Evolutionary conservation across 768 basidiomycete species (phyloP), one percentile per base, ranked within the genome.

Genomic region (Termitomyces sp.): DNA sequence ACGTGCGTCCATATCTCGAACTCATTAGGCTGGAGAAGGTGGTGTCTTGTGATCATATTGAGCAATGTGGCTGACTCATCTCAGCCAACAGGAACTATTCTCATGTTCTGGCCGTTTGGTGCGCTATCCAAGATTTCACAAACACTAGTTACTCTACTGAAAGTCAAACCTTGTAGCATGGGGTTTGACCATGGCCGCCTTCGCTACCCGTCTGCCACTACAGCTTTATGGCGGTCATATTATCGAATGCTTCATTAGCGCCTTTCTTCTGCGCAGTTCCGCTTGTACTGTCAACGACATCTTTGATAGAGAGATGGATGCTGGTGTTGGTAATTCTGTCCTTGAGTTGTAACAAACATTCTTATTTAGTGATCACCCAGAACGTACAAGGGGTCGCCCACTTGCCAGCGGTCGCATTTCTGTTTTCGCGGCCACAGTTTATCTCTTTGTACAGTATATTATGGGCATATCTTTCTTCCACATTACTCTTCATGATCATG

Each of bases 251-350:
- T 59, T 76, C 2, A 50, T 77, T 32, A 72, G 70, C 3, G 76
- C 79, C 0, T 74, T 79, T 54, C 61, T 75, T 32, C 58, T 81
- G 32, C 75, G 76, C 35, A 69, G 76, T 52, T 79, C 80, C 2
- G 81, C 80, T 1, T 82, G 81, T 59, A 80, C 80, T 2, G 68
- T 82, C 32, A 82, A 83, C 56, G 81, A 83, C 56, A 81, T 83
- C 17, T 75, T 80, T 51, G 81, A 83, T 63, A 72, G 76, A 12
- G 62, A 79, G 23, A 69, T 81, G 62, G 81, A 83, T 62, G 78
- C 76, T 21, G 76, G 75, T 50, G 80, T 83, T 56, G 80, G 81
- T 79, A 42, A 52, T 78, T 25, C 30, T 37, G 19, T 49, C 68
- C 45, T 10, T 45, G 11, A 21, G 39, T 5, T 23, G 17, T 45